phyloP scores from a whole-genome alignment of 768 basidiomycete genomes.

The Butyriboletus loyo region DNA sequence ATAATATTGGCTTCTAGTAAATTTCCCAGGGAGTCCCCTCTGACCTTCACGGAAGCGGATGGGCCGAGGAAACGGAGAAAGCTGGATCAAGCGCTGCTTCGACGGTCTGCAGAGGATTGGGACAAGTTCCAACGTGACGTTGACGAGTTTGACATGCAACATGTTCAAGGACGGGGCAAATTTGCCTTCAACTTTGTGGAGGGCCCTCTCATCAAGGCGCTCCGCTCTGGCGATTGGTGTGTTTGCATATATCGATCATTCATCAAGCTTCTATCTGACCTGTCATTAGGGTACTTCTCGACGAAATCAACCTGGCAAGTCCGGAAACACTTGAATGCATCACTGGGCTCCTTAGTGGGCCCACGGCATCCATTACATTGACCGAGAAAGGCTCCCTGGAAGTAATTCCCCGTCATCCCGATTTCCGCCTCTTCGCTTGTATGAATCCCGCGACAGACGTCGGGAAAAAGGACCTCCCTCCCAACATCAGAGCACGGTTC shows the following conservation, averaged over 20 bases:
- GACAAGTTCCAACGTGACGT: conserved; percentile 62
- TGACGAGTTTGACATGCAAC: conserved; percentile 80
- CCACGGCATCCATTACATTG: conserved; percentile 84
- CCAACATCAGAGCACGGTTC: conserved; percentile 86
- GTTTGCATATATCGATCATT: conserved; percentile 24
- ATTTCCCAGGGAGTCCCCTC: conserved; percentile 12
- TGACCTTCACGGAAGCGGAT: conserved; percentile 37
- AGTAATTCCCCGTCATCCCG: conserved; percentile 85
- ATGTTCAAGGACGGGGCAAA: conserved; percentile 83
- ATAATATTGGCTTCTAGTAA: background rate
- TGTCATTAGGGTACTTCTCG: conserved; percentile 76
- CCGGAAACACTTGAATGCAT: conserved; percentile 94
- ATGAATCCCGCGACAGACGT: conserved; percentile 99
- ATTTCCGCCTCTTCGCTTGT: conserved; percentile 96
- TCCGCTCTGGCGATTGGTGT: conserved; percentile 88
- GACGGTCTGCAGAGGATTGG: conserved; percentile 59
- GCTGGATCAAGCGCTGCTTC: conserved; percentile 43
- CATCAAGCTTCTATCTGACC: background rate
- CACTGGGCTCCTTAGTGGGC: conserved; percentile 80
- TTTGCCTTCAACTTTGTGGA: conserved; percentile 95
- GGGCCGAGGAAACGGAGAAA: conserved; percentile 71
- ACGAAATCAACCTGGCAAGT: conserved; percentile 94
- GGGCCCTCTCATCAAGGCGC: conserved; percentile 89
- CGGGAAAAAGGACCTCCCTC: conserved; percentile 95
- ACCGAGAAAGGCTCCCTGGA: conserved; percentile 92